Percentiles rank a stretch among this genome's conserved stretches.
phyloP scores from a whole-genome alignment of 148 eudicot species.

The Tetragonia tetragonoides region DNA sequence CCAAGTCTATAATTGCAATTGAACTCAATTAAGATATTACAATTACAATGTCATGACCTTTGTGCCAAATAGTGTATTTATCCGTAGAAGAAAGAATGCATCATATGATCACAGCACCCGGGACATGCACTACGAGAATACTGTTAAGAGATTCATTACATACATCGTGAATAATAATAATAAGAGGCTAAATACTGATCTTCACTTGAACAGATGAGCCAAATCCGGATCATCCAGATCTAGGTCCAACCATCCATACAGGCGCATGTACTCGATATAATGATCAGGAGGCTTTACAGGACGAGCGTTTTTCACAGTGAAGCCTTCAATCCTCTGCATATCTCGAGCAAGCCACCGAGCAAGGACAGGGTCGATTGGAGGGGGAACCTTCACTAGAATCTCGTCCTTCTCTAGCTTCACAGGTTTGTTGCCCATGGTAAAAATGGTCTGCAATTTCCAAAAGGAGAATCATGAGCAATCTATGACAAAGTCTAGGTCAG shows the following conservation, averaged over 20 bases:
- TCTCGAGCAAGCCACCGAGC: constrained; percentile 75
- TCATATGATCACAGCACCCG: too few relatives aligned
- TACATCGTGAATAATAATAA: constrained; percentile 2
- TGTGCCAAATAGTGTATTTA: too few relatives aligned
- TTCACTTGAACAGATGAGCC: constrained; percentile 64
- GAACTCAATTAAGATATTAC: too few relatives aligned
- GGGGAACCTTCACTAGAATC: constrained; percentile 44
- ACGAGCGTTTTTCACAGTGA: constrained; percentile 44
- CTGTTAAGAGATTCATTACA: too few relatives aligned
- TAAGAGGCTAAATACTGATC: neutral
- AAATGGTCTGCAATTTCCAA: constrained; percentile 23
- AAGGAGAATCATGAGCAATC: constrained; percentile 1
- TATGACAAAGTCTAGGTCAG: too few relatives aligned
- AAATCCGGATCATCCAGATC: constrained; percentile 77
- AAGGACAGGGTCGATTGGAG: constrained; percentile 65
- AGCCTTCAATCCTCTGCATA: constrained; percentile 59
- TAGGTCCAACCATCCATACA: constrained; percentile 73
- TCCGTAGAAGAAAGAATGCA: too few relatives aligned
- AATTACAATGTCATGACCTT: too few relatives aligned
- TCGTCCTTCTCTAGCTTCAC: constrained; percentile 63
- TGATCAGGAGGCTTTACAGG: constrained; percentile 71
- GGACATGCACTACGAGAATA: too few relatives aligned
- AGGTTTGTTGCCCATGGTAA: constrained; percentile 72
- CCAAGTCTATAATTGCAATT: too few relatives aligned
- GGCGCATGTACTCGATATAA: constrained; percentile 68